These are phyloP conservation scores for Pterocarpus macrocarpus DNA, from an alignment of 306 rosid genomes.

Conservation along the genomic window DNA sequence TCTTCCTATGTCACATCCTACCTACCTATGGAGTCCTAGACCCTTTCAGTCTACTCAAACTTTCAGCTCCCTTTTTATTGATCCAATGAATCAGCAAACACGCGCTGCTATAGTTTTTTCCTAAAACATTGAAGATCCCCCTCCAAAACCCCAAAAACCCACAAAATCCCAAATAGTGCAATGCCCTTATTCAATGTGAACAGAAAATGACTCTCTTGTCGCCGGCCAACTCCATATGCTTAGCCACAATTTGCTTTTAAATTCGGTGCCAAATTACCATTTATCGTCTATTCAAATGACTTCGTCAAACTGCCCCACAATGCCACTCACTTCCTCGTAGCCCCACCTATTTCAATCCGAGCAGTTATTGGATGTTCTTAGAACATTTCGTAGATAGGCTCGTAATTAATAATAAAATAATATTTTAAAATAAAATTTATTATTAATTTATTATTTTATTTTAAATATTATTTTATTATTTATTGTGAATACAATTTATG, in stretches of 20 bases:
- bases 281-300: neutral
- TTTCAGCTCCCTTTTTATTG: slow-evolving; percentile 32
- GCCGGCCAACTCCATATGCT: slow-evolving; percentile 11
- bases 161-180: neutral
- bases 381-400: too few species aligned
- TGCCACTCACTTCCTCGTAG: neutral
- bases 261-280: slow-evolving; percentile 42
- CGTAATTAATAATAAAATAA: too few species aligned
- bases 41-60: neutral
- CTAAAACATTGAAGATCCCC: slow-evolving; percentile 32
- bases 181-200: neutral
- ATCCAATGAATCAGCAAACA: slow-evolving; percentile 30
- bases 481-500: too few species aligned
- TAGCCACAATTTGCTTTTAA: slow-evolving; percentile 16
- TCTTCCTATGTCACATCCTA: slow-evolving; percentile 23
- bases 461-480: too few species aligned
- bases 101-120: neutral
- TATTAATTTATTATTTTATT: too few species aligned
- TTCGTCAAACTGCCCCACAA: slow-evolving; percentile 38
- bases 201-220: neutral
- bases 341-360: neutral
- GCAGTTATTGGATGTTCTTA: too few species aligned
- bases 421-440: too few species aligned
- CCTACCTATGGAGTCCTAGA: neutral
- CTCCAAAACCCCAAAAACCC: neutral